Evolutionary conservation across 176 grass and related monocot species (phyloP), one percentile per base, ranked within the genome.

Genomic region (Carex cristatella): DNA sequence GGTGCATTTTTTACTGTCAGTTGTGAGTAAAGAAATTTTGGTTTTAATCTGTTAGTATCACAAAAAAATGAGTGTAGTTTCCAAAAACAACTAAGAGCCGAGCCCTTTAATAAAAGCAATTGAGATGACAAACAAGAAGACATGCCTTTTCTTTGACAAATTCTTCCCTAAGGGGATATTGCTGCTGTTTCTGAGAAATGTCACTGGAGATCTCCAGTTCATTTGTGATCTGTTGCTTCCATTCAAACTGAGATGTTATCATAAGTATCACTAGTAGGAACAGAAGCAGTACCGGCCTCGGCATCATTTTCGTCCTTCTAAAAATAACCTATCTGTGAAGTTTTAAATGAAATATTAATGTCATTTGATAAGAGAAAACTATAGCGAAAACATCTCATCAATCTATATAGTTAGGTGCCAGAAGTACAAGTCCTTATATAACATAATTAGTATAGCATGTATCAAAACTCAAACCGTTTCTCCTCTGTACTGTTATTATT

Each of bases 61-160:
- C 51, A 57, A 37, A 32, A 32, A 57, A 33, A 58, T 4, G 2
- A 53, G 49, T 57, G 12, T 33, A 78, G 4, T 57, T 57, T 78
- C 12, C 19, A 16, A 74, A 69, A 79, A 58, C 28, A 57, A 57
- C 53, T 18, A 51, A 75, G n/a, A 53, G 44, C 46, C 23, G 74
- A 76, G 2, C 49, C 23, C 30, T 58, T 56, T 35, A 33, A 70
- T 70, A 42, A 70, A 69, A 70, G 4, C 7, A 70, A 58, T 57
- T 65, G 18, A 49, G 38, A 51, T 83, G 61, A 38, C 55, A 62
- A n/a, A 65, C 54, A 58, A 57, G 59, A 63, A 70, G 31, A 63
- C 30, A 76, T 78, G 88, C 94, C 94, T 93, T 93, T 72, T 97
- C 94, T 86, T 97, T 93, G 69, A 97, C 81, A 84, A 93, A 35